Percentiles rank a stretch among this genome's conserved stretches.
Evolutionary conservation across 495 filamentous ascomycete genomes (phyloP).

Genomic region (Neurospora sp.): DNA sequence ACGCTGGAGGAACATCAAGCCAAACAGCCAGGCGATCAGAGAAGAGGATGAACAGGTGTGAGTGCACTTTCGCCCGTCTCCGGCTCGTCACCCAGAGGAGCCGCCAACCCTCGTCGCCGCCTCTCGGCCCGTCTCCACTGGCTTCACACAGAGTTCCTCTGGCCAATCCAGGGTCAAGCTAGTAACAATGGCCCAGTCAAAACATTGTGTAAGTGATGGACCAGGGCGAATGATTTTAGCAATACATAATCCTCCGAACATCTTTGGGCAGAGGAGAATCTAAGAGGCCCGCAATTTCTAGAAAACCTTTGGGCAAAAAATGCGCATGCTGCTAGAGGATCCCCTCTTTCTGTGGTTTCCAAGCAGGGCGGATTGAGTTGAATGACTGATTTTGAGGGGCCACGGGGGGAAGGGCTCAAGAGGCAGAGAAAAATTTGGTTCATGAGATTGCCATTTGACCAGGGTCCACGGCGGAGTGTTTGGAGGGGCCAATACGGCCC

Average conservation of each 20-base stretch:
- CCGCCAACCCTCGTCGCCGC: constrained; percentile 3
- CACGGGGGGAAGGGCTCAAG: constrained; percentile 21
- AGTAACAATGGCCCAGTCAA: constrained; percentile 12
- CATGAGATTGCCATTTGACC: constrained; percentile 27
- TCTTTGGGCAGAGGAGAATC: constrained; percentile 4
- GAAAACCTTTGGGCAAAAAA: constrained; percentile 38
- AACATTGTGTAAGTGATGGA: constrained; percentile 16
- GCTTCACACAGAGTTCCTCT: constrained; percentile 5
- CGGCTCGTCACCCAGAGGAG: background rate
- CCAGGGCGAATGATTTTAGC: constrained; percentile 34
- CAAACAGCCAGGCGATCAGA: constrained; percentile 13
- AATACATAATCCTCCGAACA: constrained; percentile 35
- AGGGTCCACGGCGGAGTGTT: constrained; percentile 14
- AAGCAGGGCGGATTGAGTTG: background rate
- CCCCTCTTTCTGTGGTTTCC: constrained; percentile 3
- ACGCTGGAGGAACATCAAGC: constrained; percentile 17
- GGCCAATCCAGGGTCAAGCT: constrained; percentile 19
- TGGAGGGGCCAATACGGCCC: constrained; percentile 4
- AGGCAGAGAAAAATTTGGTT: constrained; percentile 23
- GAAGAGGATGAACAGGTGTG: constrained; percentile 8
- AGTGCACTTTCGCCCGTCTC: background rate
- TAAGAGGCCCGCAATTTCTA: constrained; percentile 32
- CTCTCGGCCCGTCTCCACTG: constrained; percentile 8
- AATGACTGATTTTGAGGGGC: constrained; percentile 7
- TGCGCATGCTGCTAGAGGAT: constrained; percentile 24